These are phyloP conservation scores for Podospora australis DNA, from an alignment of 495 filamentous ascomycete genomes.

Conservation along the genomic window DNA sequence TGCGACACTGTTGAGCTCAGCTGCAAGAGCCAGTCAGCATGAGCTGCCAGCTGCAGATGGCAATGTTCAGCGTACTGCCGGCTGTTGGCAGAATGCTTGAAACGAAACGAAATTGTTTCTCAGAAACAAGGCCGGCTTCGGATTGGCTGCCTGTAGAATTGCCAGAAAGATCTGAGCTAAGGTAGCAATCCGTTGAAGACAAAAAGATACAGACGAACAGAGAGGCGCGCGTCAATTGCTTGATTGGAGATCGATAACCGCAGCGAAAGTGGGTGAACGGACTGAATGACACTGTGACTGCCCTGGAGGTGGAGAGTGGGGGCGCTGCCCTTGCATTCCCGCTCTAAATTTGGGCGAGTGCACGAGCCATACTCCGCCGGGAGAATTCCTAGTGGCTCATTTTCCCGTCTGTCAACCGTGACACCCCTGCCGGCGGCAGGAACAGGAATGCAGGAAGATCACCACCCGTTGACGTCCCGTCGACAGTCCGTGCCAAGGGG, in stretches of 20 bases:
- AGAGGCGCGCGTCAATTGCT: constrained; percentile 23
- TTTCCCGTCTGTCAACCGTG: not conserved
- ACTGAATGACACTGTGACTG: no score
- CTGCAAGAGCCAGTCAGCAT: constrained; percentile 10
- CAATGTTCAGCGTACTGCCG: not conserved
- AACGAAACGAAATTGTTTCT: constrained; percentile 14
- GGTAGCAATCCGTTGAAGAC: not conserved
- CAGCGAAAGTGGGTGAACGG: no score
- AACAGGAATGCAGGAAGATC: constrained; percentile 17
- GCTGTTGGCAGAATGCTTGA: constrained; percentile 11
- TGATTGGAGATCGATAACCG: constrained; percentile 5
- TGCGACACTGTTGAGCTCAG: constrained; percentile 3
- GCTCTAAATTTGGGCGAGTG: not conserved
- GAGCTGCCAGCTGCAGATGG: constrained; percentile 8
- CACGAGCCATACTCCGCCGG: not conserved
- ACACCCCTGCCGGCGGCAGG: constrained; percentile 9
- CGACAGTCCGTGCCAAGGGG: no score
- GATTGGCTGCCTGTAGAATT: constrained; percentile 15
- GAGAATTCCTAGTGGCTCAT: not conserved
- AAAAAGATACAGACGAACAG: not conserved
- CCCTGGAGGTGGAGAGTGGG: constrained; percentile 1
- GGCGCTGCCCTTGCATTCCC: not conserved
- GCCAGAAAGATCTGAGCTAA: not conserved
- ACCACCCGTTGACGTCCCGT: not conserved
- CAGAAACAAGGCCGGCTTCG: not conserved